A percentile compares a stretch with the other conserved stretches of the same genome.
Evolutionary conservation across 345 rosid species (phyloP).

Genomic region (Eucalyptus albens): DNA sequence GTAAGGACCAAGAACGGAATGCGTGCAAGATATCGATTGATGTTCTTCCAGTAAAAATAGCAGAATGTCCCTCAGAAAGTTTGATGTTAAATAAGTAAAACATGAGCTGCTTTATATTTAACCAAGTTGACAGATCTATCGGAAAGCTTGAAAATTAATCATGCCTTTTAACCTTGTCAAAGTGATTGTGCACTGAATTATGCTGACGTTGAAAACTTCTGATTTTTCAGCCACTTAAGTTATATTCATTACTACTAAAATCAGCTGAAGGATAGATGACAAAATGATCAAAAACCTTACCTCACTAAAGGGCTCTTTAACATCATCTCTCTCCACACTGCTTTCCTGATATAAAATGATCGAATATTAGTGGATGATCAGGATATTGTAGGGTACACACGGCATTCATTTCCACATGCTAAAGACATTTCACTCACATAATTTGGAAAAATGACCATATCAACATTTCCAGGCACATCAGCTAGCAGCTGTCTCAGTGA

Average conservation of each 20-base stretch:
- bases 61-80: background rate
- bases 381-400: background rate
- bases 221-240: background rate
- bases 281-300: constrained; percentile 14
- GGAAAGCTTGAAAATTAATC: background rate
- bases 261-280: background rate
- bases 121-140: background rate
- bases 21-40: background rate
- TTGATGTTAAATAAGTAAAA: background rate
- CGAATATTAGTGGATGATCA: background rate
- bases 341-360: constrained; percentile 57
- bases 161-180: background rate
- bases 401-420: background rate
- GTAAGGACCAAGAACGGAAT: background rate
- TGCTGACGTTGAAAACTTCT: background rate
- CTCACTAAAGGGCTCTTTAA: constrained; percentile 88
- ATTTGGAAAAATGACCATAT: constrained; percentile 78
- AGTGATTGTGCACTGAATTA: background rate
- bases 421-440: constrained; percentile 49
- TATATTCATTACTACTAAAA: background rate
- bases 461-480: constrained; percentile 57
- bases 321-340: constrained; percentile 78
- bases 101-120: background rate
- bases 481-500: constrained; percentile 66
- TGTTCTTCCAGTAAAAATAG: background rate